Evolutionary conservation across 306 rosid species (phyloP).

Genomic region (Heteromeles arbutifolia): DNA sequence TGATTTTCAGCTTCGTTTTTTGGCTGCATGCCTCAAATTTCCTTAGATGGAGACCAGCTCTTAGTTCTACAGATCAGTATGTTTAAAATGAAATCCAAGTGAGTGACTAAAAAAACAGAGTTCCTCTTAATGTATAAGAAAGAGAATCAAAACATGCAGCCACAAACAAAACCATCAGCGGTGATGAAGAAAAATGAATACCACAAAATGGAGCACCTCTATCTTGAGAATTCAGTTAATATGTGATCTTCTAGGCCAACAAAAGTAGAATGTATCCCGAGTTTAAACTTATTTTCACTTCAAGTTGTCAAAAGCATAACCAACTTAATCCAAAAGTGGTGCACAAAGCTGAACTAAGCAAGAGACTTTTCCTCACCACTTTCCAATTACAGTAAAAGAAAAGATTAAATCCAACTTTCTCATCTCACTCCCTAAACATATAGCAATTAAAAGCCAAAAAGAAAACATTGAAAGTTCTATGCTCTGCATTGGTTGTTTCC

Average conservation of each 20-base stretch:
- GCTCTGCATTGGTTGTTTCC: no score
- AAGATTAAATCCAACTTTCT: neutral
- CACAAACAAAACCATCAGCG: neutral
- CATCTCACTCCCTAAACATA: neutral
- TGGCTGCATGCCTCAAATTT: slow-evolving; percentile 64
- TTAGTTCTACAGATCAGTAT: neutral
- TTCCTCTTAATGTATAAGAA: neutral
- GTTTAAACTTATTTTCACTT: neutral
- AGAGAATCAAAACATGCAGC: neutral
- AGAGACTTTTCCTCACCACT: neutral
- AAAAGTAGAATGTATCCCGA: neutral
- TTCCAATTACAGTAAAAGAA: neutral
- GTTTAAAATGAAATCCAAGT: neutral
- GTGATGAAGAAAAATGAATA: neutral
- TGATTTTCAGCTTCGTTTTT: slow-evolving; percentile 55
- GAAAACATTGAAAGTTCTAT: neutral
- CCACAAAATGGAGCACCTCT: neutral
- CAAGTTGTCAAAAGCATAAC: neutral
- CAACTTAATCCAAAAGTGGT: neutral
- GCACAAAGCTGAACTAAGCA: neutral
- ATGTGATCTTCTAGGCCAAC: neutral
- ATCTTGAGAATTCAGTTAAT: neutral
- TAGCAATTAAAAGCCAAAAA: neutral
- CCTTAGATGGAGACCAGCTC: slow-evolving; percentile 18
- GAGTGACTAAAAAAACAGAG: neutral